Evolutionary conservation across 768 basidiomycete species (phyloP).

Genomic region (Phaeolepiota aurea): DNA sequence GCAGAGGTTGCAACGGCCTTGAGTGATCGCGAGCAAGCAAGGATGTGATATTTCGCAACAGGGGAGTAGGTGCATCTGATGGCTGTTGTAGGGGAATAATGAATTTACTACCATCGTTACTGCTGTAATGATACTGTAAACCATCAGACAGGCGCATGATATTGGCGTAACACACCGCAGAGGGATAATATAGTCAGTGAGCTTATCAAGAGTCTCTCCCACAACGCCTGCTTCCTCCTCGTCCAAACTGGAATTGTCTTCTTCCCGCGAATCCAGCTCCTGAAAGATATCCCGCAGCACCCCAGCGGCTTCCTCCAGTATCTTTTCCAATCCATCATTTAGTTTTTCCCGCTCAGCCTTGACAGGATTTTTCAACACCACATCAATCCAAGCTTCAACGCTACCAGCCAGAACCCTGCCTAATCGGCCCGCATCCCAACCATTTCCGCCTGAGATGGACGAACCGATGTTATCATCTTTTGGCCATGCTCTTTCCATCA

Average conservation of each 20-base stretch:
- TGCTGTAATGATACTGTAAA: constrained; percentile 18
- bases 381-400: constrained; percentile 51
- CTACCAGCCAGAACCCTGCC: constrained; percentile 47
- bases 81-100: constrained; percentile 47
- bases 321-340: constrained; percentile 35
- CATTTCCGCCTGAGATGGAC: constrained; percentile 25
- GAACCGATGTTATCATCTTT: constrained; percentile 42
- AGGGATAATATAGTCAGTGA: constrained; percentile 48
- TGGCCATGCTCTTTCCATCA: constrained; percentile 70
- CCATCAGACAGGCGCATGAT: too few relatives aligned
- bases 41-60: constrained; percentile 54
- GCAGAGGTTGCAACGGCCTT: constrained; percentile 46
- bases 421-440: constrained; percentile 59
- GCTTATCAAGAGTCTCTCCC: constrained; percentile 50
- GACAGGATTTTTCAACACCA: constrained; percentile 17
- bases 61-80: constrained; percentile 45
- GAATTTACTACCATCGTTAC: constrained; percentile 20
- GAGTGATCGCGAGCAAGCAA: constrained; percentile 58
- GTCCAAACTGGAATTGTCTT: constrained; percentile 39
- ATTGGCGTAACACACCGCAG: constrained; percentile 58
- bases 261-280: constrained; percentile 61
- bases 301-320: constrained; percentile 64
- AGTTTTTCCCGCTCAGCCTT: constrained; percentile 19
- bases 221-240: constrained; percentile 63
- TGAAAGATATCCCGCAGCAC: constrained; percentile 67